These are phyloP conservation scores for Colletotrichum liriopes DNA, from an alignment of 2,329 filamentous ascomycete genomes.

Conservation along the genomic window DNA sequence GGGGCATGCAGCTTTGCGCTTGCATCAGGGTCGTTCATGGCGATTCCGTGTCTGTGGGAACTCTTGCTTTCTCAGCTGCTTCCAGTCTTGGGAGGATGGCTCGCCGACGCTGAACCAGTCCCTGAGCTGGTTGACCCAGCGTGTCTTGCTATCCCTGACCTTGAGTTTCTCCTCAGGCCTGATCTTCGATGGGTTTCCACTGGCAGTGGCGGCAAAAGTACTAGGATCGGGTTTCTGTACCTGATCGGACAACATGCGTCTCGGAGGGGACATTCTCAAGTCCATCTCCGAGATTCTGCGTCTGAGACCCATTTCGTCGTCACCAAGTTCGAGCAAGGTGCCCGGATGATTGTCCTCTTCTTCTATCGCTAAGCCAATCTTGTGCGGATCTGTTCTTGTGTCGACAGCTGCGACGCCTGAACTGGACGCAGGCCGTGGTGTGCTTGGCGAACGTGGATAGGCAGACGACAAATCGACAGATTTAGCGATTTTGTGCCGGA, in stretches of 20 bases:
- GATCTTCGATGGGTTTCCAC: conserved; percentile 28
- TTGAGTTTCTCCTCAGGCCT: conserved; percentile 46
- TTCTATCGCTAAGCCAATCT: conserved; percentile 27
- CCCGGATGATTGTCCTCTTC: conserved; percentile 38
- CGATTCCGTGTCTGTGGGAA: conserved; percentile 62
- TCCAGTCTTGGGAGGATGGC: conserved; percentile 65
- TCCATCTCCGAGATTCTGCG: conserved; percentile 36
- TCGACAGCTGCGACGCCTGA: conserved; percentile 31
- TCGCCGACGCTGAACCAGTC: conserved; percentile 66
- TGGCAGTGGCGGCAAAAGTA: conserved; percentile 45
- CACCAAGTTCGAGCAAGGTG: conserved; percentile 17
- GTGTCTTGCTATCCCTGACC: conserved; percentile 49
- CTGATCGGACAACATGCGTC: conserved; percentile 34
- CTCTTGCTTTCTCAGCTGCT: conserved; percentile 60
- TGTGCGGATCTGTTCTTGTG: conserved; percentile 17
- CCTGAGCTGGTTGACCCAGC: conserved; percentile 62
- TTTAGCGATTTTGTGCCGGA: conserved; percentile 23
- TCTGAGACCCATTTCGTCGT: conserved; percentile 29
- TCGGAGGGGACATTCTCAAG: conserved; percentile 34
- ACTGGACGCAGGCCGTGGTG: conserved; percentile 33
- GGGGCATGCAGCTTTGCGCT: conserved; percentile 64
- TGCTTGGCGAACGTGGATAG: neutral
- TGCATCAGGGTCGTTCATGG: conserved; percentile 59
- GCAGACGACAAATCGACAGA: conserved; percentile 25
- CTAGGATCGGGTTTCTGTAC: conserved; percentile 47